Evolutionary conservation across 164 flowering plant species (phyloP), one percentile per base, ranked within the genome.

Genomic region (Liriodendron chinense): DNA sequence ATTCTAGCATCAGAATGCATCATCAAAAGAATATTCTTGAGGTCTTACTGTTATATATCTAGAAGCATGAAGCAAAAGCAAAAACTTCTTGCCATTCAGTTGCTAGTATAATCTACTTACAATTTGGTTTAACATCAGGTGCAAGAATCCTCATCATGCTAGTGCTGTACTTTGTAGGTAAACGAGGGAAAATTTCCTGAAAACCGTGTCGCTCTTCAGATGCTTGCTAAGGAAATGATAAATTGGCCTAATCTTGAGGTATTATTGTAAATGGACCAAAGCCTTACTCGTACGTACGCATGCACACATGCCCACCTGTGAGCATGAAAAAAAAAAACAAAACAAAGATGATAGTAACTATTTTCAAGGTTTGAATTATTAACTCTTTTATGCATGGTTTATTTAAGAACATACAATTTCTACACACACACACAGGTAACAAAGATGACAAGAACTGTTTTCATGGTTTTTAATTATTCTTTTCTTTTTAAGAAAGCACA

Each of bases 241-340:
- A 77, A 80, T 34, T 95, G 98, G 98, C 98, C 98, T 59, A 93
- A 92, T 78, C 82, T 95, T 73, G 98, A 95, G 97, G 98, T 94
- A 87, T 13, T 53, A 12, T 25, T 69, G 12, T 67, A 67, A 9
- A 21, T 8, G 0, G 7, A 16, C 43, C n/a, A n/a, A n/a, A n/a
- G n/a, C n/a, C n/a, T n/a, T n/a, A 34, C 43, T 3, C 43, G 6
- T 6, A 34, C n/a, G n/a, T n/a, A n/a, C n/a, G n/a, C n/a, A n/a
- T n/a, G n/a, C n/a, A n/a, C n/a, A n/a, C n/a, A n/a, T n/a, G n/a
- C n/a, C n/a, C n/a, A n/a, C 43, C n/a, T n/a, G n/a, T n/a, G n/a
- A n/a, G n/a, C n/a, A n/a, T n/a, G n/a, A n/a, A n/a, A n/a, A n/a
- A n/a, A n/a, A n/a, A n/a, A n/a, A n/a, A 34, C 43, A 34, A 6